Percentiles rank a stretch among this genome's conserved stretches.
Evolutionary conservation across 768 basidiomycete species (phyloP).

Genomic region (Mycena alexandri): DNA sequence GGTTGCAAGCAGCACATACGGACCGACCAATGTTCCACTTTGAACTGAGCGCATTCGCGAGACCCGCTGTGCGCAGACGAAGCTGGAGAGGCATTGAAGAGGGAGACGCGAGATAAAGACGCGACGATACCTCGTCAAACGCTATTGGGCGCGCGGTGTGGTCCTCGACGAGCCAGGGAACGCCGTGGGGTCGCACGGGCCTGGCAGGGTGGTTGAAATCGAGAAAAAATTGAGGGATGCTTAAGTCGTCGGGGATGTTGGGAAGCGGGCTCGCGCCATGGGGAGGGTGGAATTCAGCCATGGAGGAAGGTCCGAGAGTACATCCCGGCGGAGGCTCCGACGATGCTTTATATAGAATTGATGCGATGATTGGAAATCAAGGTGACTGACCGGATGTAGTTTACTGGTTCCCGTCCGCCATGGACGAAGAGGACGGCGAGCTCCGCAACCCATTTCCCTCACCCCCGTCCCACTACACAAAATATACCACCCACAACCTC

Average conservation of each 20-base stretch:
- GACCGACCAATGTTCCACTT: conserved; percentile 63
- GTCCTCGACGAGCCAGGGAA: conserved; percentile 74
- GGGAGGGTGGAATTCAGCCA: conserved; percentile 24
- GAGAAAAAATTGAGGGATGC: conserved; percentile 76
- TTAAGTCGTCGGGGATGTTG: conserved; percentile 71
- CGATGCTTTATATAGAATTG: too few species aligned
- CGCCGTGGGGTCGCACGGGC: conserved; percentile 58
- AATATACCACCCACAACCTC: conserved; percentile 83
- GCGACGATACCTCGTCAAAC: conserved; percentile 60
- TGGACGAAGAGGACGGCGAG: conserved; percentile 83
- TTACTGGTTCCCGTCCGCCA: neutral
- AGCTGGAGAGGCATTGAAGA: conserved; percentile 44
- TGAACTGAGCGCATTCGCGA: conserved; percentile 66
- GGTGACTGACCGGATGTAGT: too few species aligned
- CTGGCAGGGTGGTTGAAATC: conserved; percentile 55
- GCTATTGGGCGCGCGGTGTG: conserved; percentile 57
- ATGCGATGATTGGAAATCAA: too few species aligned
- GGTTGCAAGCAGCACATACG: neutral
- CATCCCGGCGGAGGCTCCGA: neutral
- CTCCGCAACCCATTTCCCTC: conserved; percentile 91
- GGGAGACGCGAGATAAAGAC: conserved; percentile 5
- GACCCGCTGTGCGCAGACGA: conserved; percentile 57
- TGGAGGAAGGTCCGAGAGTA: conserved; percentile 37
- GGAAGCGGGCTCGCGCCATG: conserved; percentile 46
- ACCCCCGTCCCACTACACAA: conserved; percentile 86